Conservation (phyloP, 2,329 filamentous ascomycete genomes). For the Arachnomyces sp. region DNA sequence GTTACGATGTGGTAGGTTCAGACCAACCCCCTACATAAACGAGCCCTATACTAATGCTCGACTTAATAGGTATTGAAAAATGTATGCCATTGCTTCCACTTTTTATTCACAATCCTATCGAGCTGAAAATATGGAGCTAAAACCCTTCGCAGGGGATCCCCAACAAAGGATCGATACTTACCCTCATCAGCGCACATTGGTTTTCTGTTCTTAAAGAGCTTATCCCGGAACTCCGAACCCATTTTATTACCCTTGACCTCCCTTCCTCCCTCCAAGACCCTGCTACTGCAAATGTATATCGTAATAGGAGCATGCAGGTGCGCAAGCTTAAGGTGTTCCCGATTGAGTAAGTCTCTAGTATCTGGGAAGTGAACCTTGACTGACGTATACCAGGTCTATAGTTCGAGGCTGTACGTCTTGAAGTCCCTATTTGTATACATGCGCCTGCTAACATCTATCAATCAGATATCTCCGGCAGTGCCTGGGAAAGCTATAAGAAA, state of each 20-base stretch:
- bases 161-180: constrained; percentile 59
- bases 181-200: constrained; percentile 60
- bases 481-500: constrained; percentile 69
- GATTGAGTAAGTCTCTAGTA: constrained; percentile 45
- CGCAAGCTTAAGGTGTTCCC: constrained; percentile 66
- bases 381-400: constrained; percentile 43
- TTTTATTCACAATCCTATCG: constrained; percentile 44
- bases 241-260: constrained; percentile 53
- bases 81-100: constrained; percentile 19
- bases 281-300: too few relatives aligned
- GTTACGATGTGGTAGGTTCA: constrained; percentile 70
- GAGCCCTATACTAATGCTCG: too few relatives aligned
- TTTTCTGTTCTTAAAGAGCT: constrained; percentile 51
- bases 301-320: constrained; percentile 66
- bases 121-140: not conserved
- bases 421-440: too few relatives aligned
- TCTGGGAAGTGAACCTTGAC: too few relatives aligned
- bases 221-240: constrained; percentile 53
- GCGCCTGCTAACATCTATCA: too few relatives aligned
- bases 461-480: constrained; percentile 66
- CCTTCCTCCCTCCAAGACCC: constrained; percentile 44
- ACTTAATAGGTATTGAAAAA: too few relatives aligned
- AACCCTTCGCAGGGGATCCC: constrained; percentile 49
- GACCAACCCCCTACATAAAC: too few relatives aligned
- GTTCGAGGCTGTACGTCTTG: constrained; percentile 57